Conservation (phyloP, 2,329 filamentous ascomycete species). For the Lomentospora prolificans region DNA sequence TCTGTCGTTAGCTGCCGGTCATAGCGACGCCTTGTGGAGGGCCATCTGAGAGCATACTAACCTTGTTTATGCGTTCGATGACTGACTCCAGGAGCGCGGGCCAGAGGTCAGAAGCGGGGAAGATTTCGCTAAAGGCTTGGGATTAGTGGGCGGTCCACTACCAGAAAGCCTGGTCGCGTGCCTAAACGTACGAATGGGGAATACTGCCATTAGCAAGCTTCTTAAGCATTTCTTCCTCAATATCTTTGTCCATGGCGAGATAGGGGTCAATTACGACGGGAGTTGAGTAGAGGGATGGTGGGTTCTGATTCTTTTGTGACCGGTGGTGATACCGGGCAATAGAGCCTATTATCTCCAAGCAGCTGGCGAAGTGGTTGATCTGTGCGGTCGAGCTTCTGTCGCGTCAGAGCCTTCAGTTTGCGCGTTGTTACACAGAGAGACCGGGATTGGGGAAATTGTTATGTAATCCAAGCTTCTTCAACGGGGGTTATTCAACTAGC, state of each 20-base stretch:
- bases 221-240: constrained; percentile 2
- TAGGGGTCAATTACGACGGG: too few relatives aligned
- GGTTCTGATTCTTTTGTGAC: too few relatives aligned
- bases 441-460: too few relatives aligned
- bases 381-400: background rate
- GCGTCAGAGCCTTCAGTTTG: background rate
- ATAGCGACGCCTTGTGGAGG: background rate
- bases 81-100: constrained; percentile 1
- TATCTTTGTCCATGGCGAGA: background rate
- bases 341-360: background rate
- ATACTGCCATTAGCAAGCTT: constrained; percentile 7
- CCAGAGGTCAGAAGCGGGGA: constrained; percentile 2
- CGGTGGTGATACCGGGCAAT: too few relatives aligned
- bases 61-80: constrained; percentile 2
- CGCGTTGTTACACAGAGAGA: too few relatives aligned
- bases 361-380: background rate
- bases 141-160: background rate
- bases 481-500: too few relatives aligned
- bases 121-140: constrained; percentile 2
- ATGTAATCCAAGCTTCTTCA: background rate
- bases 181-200: constrained; percentile 3
- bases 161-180: background rate
- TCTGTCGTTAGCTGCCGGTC: background rate
- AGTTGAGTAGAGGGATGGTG: too few relatives aligned
- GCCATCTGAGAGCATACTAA: background rate